These are phyloP conservation scores for Piromyces sp. DNA, from an alignment of 192 early-diverging fungal species.

Conservation along the genomic window DNA sequence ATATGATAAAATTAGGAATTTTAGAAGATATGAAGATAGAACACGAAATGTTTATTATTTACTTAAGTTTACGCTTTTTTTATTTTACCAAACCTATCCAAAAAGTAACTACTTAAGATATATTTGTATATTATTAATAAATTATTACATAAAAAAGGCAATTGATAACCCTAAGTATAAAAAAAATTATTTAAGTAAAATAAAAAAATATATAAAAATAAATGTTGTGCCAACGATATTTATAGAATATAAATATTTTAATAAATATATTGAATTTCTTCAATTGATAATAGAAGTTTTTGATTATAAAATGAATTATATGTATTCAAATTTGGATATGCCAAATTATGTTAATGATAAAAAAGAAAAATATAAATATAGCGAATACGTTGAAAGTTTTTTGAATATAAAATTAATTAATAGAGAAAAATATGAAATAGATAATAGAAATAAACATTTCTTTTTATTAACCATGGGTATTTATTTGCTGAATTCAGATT, in stretches of 20 bases:
- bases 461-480: background rate
- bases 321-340: background rate
- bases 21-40: too few species aligned
- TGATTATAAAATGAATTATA: background rate
- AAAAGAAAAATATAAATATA: background rate
- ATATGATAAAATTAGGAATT: too few species aligned
- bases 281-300: background rate
- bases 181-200: too few species aligned
- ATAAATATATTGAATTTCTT: background rate
- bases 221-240: background rate
- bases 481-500: background rate
- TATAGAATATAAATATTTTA: background rate
- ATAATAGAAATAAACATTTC: background rate
- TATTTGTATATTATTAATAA: too few species aligned
- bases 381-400: background rate
- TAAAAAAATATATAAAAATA: background rate
- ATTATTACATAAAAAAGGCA: too few species aligned
- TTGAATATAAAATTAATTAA: background rate
- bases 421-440: background rate
- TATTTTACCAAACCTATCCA: too few species aligned
- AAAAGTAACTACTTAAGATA: too few species aligned
- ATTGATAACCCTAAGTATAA: too few species aligned
- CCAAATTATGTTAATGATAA: background rate
- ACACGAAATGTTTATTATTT: too few species aligned
- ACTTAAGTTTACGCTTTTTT: too few species aligned